Base-by-base conservation (phyloP, 2,329 filamentous ascomycete genomes). In the Rachicladosporium sp. region DNA sequence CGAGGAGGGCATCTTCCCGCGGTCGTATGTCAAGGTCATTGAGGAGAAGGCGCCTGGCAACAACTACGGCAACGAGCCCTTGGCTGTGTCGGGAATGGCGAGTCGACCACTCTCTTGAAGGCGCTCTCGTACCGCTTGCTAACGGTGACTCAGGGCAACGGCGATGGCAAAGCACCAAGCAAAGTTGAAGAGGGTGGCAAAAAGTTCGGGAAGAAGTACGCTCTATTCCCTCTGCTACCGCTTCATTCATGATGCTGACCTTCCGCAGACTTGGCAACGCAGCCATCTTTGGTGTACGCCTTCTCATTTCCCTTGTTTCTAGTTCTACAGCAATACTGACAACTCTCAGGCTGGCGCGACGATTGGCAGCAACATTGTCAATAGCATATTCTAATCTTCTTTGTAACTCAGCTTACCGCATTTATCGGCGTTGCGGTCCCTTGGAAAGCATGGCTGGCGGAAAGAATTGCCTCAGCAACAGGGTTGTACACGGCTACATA, bases 1-100 rank as follows among this genome's bases (percentile, higher is more conserved):
- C 41, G 67, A 76, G 50, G 85, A 93, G 65, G 89, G 89, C 52
- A 94, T 96, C 59, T 96, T 96, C 72, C 89, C 89, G n/a, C 76
- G 81, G 51, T 86, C 75, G 59, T 96, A 96, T 58, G 88, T 93
- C 36, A 71, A 68, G 46, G 68, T 84, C 37, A 64, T 82, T 37
- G 78, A 88, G 51, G 71, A 81, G 49, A 78, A 81, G 60, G 50
- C 59, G 38, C 51, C 65, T 45, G 57, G 68, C 68, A 56, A 76
- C 74, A 60, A 77, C 73, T 57, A 56, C 34, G 49, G 54, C 6
- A 59, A 47, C 35, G 48, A 82, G 63, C 86, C 87, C 43, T 74
- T 91, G 63, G 82, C 83, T 33, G 74, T 91, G 71, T 84, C 52
- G 37, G 70, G 69, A 39, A 59, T 63, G 23, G 39, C 37, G 29